These are phyloP conservation scores for Dictyostelium capitatum DNA, from an alignment of 78 protist genomes.

Conservation along the genomic window DNA sequence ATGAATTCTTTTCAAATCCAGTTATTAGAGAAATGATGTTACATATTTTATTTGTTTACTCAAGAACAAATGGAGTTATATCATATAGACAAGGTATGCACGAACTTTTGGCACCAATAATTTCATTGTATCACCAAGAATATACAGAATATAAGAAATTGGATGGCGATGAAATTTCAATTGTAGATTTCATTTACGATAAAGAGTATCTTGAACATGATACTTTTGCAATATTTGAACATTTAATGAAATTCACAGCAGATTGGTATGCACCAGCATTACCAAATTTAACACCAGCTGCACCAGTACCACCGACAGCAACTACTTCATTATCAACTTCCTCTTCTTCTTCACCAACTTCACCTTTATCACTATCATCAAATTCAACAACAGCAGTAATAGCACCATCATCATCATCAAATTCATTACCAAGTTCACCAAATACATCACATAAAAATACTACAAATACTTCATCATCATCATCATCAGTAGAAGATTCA, in stretches of 20 bases:
- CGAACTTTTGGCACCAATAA: constrained; percentile 90
- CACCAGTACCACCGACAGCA: neutral
- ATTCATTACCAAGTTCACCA: neutral
- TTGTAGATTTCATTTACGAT: constrained; percentile 49
- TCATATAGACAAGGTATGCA: constrained; percentile 91
- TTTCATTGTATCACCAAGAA: constrained; percentile 50
- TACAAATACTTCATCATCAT: neutral
- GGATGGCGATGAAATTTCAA: neutral
- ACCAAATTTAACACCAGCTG: neutral
- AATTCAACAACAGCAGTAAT: neutral
- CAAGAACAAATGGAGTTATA: constrained; percentile 54
- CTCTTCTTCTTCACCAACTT: neutral
- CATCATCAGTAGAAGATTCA: neutral
- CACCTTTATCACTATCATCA: neutral
- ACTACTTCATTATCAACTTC: neutral
- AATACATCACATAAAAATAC: constrained; percentile 9
- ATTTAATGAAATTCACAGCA: constrained; percentile 45
- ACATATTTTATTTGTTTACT: constrained; percentile 77
- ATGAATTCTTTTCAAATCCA: constrained; percentile 73
- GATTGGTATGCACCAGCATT: constrained; percentile 46
- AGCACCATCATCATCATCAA: neutral
- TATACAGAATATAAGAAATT: constrained; percentile 11
- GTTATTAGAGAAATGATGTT: constrained; percentile 40
- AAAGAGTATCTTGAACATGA: constrained; percentile 68
- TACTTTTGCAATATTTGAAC: constrained; percentile 13